phyloP scores from a whole-genome alignment of 139 green algal genomes.

The Chlorella sp. region DNA sequence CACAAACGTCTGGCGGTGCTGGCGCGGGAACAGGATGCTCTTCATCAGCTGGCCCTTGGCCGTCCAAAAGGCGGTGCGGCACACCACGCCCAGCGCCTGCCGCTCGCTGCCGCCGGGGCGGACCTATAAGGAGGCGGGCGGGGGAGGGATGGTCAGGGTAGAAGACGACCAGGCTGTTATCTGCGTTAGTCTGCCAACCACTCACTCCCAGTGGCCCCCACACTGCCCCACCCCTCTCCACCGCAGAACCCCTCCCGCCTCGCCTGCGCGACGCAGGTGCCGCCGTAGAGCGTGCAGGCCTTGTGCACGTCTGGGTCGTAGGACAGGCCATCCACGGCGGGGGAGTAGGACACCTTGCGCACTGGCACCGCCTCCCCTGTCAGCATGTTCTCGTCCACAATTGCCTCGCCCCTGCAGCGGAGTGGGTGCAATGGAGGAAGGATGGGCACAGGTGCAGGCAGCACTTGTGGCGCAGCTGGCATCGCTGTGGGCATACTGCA shows the following conservation, averaged over 20 bases:
- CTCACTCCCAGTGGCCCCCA: too few relatives aligned
- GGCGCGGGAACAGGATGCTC: conserved; percentile 70
- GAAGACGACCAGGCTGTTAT: neutral
- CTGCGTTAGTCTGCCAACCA: too few relatives aligned
- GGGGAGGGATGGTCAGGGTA: neutral
- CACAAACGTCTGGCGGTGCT: conserved; percentile 64
- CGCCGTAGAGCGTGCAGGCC: conserved; percentile 74
- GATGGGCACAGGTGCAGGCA: neutral
- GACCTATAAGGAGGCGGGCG: neutral
- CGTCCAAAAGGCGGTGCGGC: conserved; percentile 71
- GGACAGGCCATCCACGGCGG: conserved; percentile 52
- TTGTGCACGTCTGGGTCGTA: conserved; percentile 69
- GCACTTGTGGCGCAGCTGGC: too few relatives aligned
- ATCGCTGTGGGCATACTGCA: too few relatives aligned
- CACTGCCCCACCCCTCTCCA: too few relatives aligned
- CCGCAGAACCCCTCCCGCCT: neutral
- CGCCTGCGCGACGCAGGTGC: conserved; percentile 72
- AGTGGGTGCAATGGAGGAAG: neutral
- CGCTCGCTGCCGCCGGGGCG: conserved; percentile 41
- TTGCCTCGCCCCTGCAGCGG: conserved; percentile 57
- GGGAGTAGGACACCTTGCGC: conserved; percentile 73
- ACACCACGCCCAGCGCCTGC: conserved; percentile 65
- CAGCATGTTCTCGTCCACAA: conserved; percentile 81
- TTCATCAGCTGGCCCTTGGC: conserved; percentile 81
- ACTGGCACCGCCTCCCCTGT: conserved; percentile 78